A percentile compares a stretch with the other conserved stretches of the same genome.
These are phyloP conservation scores for Umbelopsis isabellina DNA, from an alignment of 192 early-diverging fungal genomes.

Conservation along the genomic window DNA sequence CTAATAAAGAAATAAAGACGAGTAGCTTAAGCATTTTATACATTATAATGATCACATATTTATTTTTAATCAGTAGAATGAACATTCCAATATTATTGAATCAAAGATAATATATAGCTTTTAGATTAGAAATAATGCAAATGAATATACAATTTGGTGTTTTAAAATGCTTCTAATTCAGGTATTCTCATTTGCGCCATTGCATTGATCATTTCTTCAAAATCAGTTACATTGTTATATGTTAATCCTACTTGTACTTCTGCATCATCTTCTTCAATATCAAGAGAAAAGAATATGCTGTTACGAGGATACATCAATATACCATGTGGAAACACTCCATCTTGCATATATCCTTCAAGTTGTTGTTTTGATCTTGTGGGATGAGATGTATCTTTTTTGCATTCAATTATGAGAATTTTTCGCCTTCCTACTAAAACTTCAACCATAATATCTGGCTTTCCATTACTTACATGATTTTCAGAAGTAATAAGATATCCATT, in stretches of 20 bases:
- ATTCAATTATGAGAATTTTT: not conserved
- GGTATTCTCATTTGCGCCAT: not conserved
- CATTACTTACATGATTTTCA: not conserved
- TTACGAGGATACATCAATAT: not conserved
- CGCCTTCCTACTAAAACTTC: not conserved
- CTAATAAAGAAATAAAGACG: not conserved
- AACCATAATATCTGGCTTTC: not conserved
- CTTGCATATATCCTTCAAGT: slow-evolving; percentile 1
- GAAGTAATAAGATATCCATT: not conserved
- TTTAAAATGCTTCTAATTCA: not conserved
- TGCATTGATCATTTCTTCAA: not conserved
- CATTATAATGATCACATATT: not conserved
- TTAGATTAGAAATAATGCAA: no score
- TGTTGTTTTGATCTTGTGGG: not conserved
- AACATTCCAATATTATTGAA: no score
- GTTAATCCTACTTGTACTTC: not conserved
- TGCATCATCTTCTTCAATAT: not conserved
- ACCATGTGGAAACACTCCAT: not conserved
- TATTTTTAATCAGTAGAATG: no score
- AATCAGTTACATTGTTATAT: not conserved
- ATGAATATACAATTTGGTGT: no score
- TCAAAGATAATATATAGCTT: no score
- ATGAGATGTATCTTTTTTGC: not conserved
- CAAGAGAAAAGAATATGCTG: not conserved
- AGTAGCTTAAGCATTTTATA: not conserved